Conservation (phyloP, 2,329 filamentous ascomycete genomes). For the Epichloe coenophiala region DNA sequence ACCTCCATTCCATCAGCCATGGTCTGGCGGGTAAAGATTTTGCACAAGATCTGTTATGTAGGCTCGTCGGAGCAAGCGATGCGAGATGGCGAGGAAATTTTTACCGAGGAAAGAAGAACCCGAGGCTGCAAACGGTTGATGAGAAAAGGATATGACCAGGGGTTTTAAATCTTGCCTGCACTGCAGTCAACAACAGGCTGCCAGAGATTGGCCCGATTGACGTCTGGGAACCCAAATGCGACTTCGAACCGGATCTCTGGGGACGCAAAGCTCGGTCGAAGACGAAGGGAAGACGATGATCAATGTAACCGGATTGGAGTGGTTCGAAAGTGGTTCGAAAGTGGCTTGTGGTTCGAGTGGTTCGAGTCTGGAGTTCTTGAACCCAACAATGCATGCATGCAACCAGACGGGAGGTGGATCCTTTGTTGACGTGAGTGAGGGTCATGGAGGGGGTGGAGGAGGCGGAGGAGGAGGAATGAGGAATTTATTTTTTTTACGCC, state of each 20-base stretch:
- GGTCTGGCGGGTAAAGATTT: not conserved
- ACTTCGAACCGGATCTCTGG: no score
- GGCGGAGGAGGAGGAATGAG: no score
- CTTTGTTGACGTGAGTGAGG: no score
- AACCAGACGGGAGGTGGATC: not conserved
- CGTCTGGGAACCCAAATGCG: not conserved
- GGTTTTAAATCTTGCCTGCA: not conserved
- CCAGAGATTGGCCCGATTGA: not conserved
- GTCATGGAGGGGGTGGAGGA: no score
- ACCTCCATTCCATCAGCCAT: slow-evolving; percentile 6
- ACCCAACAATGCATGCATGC: not conserved
- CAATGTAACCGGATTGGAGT: not conserved
- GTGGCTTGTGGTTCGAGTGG: not conserved
- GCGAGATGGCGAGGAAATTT: not conserved
- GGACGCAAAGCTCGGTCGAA: not conserved
- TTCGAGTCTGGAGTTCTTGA: no score
- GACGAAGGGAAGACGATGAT: not conserved
- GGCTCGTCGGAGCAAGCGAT: not conserved
- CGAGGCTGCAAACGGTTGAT: not conserved
- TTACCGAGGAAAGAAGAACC: not conserved
- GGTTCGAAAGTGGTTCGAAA: not conserved
- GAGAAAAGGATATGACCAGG: not conserved
- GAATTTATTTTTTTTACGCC: no score
- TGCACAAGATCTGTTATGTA: not conserved
- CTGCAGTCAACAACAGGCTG: not conserved